A percentile compares a stretch with the other conserved stretches of the same genome.
phyloP scores from a whole-genome alignment of 2,329 filamentous ascomycete species.

The Cladosporium sp. region DNA sequence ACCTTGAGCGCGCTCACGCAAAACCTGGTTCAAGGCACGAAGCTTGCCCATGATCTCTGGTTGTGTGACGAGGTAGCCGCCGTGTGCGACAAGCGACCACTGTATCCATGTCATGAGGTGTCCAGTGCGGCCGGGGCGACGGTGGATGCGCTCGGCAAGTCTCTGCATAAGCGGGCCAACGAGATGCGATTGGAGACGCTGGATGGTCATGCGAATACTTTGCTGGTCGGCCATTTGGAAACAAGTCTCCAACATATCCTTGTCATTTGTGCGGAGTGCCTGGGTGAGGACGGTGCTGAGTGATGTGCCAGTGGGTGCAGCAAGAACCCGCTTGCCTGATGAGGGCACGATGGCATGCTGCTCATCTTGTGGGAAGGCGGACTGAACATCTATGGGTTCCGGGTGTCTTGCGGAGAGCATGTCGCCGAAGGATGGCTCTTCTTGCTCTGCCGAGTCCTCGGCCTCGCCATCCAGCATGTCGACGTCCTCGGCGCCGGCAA shows the following conservation, averaged over 20 bases:
- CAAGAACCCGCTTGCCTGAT: slow-evolving; percentile 51
- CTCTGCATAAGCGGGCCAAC: slow-evolving; percentile 78
- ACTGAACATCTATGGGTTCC: slow-evolving; percentile 74
- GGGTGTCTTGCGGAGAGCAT: slow-evolving; percentile 70
- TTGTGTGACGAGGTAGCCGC: slow-evolving; percentile 84
- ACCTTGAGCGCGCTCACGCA: slow-evolving; percentile 81
- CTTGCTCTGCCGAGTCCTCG: slow-evolving; percentile 37
- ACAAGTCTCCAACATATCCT: slow-evolving; percentile 86
- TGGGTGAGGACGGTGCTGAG: slow-evolving; percentile 91
- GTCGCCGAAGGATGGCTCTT: slow-evolving; percentile 78
- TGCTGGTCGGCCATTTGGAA: slow-evolving; percentile 75
- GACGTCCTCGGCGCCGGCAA: slow-evolving; percentile 25
- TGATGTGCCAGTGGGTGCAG: slow-evolving; percentile 72
- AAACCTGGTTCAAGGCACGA: slow-evolving; percentile 77
- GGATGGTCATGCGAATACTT: slow-evolving; percentile 84
- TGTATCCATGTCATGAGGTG: slow-evolving; percentile 94
- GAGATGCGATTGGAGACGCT: slow-evolving; percentile 82
- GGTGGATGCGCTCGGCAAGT: slow-evolving; percentile 82
- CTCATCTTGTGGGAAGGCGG: slow-evolving; percentile 51
- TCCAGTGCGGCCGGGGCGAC: slow-evolving; percentile 83
- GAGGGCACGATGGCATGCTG: slow-evolving; percentile 48
- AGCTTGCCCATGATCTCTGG: slow-evolving; percentile 80
- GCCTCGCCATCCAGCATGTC: slow-evolving; percentile 36
- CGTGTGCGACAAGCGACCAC: slow-evolving; percentile 89
- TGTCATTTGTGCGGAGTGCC: slow-evolving; percentile 89